Base-by-base conservation (phyloP, 225 moss, liverwort and hornwort species). In the Antitrichia curtipendula region DNA sequence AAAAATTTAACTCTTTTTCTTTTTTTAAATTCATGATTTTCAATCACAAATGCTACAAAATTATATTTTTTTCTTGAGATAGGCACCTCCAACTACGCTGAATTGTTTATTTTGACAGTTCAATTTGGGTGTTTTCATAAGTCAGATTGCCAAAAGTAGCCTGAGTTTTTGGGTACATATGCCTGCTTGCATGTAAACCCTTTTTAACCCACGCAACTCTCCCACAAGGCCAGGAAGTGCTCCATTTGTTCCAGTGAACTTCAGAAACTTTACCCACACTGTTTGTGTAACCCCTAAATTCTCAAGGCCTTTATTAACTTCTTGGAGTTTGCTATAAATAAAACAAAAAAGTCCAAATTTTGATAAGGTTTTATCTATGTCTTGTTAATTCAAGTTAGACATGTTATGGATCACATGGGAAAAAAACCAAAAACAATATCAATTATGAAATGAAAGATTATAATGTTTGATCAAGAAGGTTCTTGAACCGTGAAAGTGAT, bases 381-480 rank as follows among this genome's bases (percentile, higher is more conserved):
- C 4, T 49, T 73, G 31, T 4, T 32, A 32, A 32, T 74, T 74
- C 12, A 32, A 49, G 32, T 1, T 31, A 12, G 2, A 12, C 1
- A 0, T 12, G 1, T 32, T 74, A 31, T 12, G 7, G 0, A 47
- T 17, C 0, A 47, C 0, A 19, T 7, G 31, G 2, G 3, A 32
- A 49, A 49, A 49, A 17, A 32, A 74, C 19, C 19, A 7, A 32
- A 2, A 20, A 49, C 12, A 19, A 47, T 47, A 20, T 20, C 20
- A 49, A 1, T 49, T 20, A 20, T 49, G 7, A 12, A 49, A 31
- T 74, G 32, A 74, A 49, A 49, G 31, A 31, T 29, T 49, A 31
- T 31, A 31, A 49, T 29, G 10, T 73, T 73, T 73, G 10, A 47
- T 45, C 2, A 6, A 18, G 25, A 70, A 5, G 47, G 18, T 31